Evolutionary conservation across 306 rosid genomes (phyloP), one percentile per base, ranked within the genome.

Genomic region (Abrus pulchellus): DNA sequence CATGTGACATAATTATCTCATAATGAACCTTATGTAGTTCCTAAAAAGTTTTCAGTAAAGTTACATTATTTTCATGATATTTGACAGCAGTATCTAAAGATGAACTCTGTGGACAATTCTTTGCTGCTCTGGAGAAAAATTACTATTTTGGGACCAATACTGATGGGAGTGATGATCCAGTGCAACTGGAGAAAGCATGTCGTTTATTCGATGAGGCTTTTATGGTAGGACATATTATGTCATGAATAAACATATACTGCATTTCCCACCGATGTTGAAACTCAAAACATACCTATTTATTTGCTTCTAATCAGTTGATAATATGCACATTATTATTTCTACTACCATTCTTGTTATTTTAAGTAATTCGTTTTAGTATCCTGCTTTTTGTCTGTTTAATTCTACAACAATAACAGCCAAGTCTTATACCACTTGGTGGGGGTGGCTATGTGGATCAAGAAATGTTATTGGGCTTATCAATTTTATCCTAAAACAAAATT

Each of bases 111-210:
- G 97, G 90, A 43, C 88, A 84, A 84, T 91, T 93, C 84, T 88
- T 94, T 87, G 83, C 93, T 54, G 95, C 97, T 7, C 88, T 94
- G 63, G 99, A 93, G 89, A 90, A 81, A 79, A 87, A 47, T 79
- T 78, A 69, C 65, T 94, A 71, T 78, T 91, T 93, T 63, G 71
- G 81, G 91, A 78, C 87, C 68, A 83, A 83, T 76, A 77, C 82
- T 80, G 94, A 91, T 81, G 98, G 95, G 65, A 83, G 74, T 72
- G 99, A 94, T 77, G 99, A 94, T 79, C 61, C 77, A 14, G 83
- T 81, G 75, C 93, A 87, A 86, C 76, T 91, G 82, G 97, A 94
- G 87, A 92, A 87, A 86, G 95, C 95, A 49, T 85, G 90, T 63
- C 83, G 14, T 69, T 54, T 93, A 57, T 94, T 94, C 62, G 85